Conservation (phyloP, 768 basidiomycete species). For the Suillus tomentosus region DNA sequence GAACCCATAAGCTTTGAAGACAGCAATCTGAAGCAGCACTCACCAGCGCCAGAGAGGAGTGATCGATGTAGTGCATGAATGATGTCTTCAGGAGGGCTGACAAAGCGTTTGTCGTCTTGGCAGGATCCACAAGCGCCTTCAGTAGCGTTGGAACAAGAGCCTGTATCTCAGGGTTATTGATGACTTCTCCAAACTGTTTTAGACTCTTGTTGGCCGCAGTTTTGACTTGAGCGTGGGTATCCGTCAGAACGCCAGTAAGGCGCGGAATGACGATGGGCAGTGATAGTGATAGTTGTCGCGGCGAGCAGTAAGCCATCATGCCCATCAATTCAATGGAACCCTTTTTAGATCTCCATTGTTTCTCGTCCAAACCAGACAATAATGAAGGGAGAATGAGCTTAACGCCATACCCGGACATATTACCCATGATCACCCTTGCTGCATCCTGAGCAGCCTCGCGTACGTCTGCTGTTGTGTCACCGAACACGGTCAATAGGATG, state of each 20-base stretch:
- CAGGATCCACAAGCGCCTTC: slow-evolving; percentile 94
- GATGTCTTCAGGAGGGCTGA: slow-evolving; percentile 88
- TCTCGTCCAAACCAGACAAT: slow-evolving; percentile 91
- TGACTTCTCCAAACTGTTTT: slow-evolving; percentile 98
- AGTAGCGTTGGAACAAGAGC: slow-evolving; percentile 85
- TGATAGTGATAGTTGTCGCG: slow-evolving; percentile 90
- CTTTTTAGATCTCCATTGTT: slow-evolving; percentile 97
- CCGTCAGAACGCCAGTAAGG: slow-evolving; percentile 92
- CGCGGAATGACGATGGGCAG: slow-evolving; percentile 95
- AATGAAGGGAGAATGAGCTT: slow-evolving; percentile 92
- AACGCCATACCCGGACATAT: slow-evolving; percentile 92
- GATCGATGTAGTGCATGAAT: slow-evolving; percentile 97
- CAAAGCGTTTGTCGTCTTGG: slow-evolving; percentile 84
- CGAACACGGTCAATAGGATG: slow-evolving; percentile 79
- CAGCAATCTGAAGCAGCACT: slow-evolving; percentile 24
- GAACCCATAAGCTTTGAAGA: slow-evolving; percentile 6
- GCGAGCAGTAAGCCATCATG: slow-evolving; percentile 99
- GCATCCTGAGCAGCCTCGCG: slow-evolving; percentile 94
- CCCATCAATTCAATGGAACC: slow-evolving; percentile 96
- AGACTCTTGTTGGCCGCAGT: slow-evolving; percentile 91
- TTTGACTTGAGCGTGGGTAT: slow-evolving; percentile 96
- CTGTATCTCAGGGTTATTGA: slow-evolving; percentile 96
- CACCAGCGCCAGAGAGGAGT: slow-evolving; percentile 91
- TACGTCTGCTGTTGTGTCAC: slow-evolving; percentile 84
- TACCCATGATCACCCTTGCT: slow-evolving; percentile 91